These are phyloP conservation scores for Craspedostauros australis DNA, from an alignment of 108 stramenopile genomes.

Conservation along the genomic window DNA sequence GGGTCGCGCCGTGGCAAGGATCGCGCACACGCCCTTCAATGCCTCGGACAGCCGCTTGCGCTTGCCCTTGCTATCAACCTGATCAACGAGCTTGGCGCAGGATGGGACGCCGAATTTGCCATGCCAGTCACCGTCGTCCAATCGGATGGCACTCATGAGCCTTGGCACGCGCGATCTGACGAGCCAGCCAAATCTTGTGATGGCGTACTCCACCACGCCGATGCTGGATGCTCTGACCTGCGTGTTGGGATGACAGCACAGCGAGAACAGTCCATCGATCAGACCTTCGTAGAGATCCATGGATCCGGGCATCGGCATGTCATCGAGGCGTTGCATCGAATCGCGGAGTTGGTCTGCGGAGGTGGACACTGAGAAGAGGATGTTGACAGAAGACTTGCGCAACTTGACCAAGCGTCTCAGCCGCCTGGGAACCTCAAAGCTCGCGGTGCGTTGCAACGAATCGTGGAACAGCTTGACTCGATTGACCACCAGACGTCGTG, in stretches of 20 bases:
- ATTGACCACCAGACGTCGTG: constrained; percentile 62
- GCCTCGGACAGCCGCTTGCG: constrained; percentile 76
- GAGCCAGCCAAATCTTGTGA: constrained; percentile 82
- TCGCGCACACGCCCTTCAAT: constrained; percentile 74
- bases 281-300: constrained; percentile 69
- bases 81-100: constrained; percentile 38
- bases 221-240: constrained; percentile 73
- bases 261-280: constrained; percentile 71
- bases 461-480: constrained; percentile 66
- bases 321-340: constrained; percentile 3
- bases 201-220: constrained; percentile 66
- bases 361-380: constrained; percentile 23
- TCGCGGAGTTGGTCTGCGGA: constrained; percentile 9
- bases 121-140: constrained; percentile 52
- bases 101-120: constrained; percentile 70
- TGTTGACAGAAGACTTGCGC: constrained; percentile 18
- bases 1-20: constrained; percentile 50
- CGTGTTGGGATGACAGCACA: constrained; percentile 81
- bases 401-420: constrained; percentile 27
- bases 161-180: constrained; percentile 47
- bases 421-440: constrained; percentile 71
- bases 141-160: constrained; percentile 49
- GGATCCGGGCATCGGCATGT: constrained; percentile 4
- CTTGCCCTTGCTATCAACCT: constrained; percentile 66
- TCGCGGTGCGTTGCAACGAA: constrained; percentile 56